Percentiles rank a stretch among this genome's conserved stretches.
phyloP scores from a whole-genome alignment of 129 eudicot species.

The Flaveria ramosissima region DNA sequence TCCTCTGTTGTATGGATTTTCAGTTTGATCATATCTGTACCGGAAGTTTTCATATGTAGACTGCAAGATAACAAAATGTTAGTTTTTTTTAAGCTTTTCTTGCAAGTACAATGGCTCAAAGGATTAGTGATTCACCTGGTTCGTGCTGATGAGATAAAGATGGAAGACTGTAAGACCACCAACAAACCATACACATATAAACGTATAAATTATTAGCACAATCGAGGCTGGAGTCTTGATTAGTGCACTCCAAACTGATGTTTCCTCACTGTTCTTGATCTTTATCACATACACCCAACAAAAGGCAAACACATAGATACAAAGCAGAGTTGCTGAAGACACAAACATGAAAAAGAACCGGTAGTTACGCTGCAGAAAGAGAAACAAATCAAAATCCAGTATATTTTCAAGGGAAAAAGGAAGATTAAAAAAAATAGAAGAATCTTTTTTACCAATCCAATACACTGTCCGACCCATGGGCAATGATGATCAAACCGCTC shows the following conservation, averaged over 20 bases:
- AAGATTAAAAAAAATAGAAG: background rate
- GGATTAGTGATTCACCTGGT: conserved; percentile 66
- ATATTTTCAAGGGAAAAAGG: background rate
- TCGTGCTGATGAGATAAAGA: conserved; percentile 81
- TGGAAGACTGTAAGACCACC: conserved; percentile 90
- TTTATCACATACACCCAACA: conserved; percentile 68
- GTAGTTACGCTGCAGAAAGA: conserved; percentile 85
- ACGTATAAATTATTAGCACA: conserved; percentile 63
- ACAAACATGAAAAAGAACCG: conserved; percentile 86
- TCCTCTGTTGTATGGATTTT: conserved; percentile 63
- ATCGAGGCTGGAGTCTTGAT: conserved; percentile 70
- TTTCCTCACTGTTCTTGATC: conserved; percentile 56
- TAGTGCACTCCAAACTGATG: conserved; percentile 70
- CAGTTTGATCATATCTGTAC: conserved; percentile 57
- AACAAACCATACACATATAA: conserved; percentile 82
- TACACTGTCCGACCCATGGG: conserved; percentile 98
- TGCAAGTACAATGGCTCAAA: background rate
- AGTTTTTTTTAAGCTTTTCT: background rate
- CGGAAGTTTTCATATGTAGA: conserved; percentile 81
- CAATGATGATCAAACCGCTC: conserved; percentile 95
- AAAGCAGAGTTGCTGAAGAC: conserved; percentile 66
- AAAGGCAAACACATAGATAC: conserved; percentile 70
- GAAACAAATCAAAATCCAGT: background rate
- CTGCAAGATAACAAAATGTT: conserved; percentile 45
- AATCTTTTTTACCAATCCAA: conserved; percentile 65